A percentile compares a stretch with the other conserved stretches of the same genome.
phyloP scores from a whole-genome alignment of 2,329 filamentous ascomycete species.

The Basipetospora sp. region DNA sequence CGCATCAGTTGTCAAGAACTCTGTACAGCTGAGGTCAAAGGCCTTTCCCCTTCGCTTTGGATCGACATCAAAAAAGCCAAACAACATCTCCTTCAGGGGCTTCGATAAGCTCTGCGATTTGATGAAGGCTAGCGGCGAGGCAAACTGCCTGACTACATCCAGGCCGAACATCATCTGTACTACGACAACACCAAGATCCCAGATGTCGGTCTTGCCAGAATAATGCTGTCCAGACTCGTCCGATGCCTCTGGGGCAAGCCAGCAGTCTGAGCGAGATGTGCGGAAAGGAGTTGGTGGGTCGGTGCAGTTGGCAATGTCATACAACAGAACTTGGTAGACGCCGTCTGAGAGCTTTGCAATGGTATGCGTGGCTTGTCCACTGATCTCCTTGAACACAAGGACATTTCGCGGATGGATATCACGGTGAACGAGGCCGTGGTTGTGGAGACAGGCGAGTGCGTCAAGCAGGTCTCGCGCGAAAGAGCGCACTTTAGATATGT shows the following conservation, averaged over 20 bases:
- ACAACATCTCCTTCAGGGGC: constrained; percentile 63
- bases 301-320: constrained; percentile 33
- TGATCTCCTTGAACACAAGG: constrained; percentile 55
- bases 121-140: constrained; percentile 61
- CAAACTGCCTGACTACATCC: constrained; percentile 59
- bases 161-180: constrained; percentile 88
- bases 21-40: constrained; percentile 54
- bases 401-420: constrained; percentile 70
- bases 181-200: constrained; percentile 85
- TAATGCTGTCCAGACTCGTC: constrained; percentile 46
- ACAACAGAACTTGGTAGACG: constrained; percentile 53
- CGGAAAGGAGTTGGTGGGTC: constrained; percentile 29
- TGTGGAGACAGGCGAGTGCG: constrained; percentile 74
- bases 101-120: constrained; percentile 57
- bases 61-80: constrained; percentile 72
- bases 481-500: constrained; percentile 60
- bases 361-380: constrained; percentile 42
- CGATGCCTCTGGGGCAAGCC: constrained; percentile 66
- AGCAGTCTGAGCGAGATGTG: constrained; percentile 60
- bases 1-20: constrained; percentile 52
- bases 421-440: constrained; percentile 69
- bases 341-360: constrained; percentile 62
- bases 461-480: constrained; percentile 90
- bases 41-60: constrained; percentile 72
- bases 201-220: constrained; percentile 74